A percentile compares a stretch with the other conserved stretches of the same genome.
Evolutionary conservation across 441 rosid genomes (phyloP).

Genomic region (Arabidopsis lyrata): DNA sequence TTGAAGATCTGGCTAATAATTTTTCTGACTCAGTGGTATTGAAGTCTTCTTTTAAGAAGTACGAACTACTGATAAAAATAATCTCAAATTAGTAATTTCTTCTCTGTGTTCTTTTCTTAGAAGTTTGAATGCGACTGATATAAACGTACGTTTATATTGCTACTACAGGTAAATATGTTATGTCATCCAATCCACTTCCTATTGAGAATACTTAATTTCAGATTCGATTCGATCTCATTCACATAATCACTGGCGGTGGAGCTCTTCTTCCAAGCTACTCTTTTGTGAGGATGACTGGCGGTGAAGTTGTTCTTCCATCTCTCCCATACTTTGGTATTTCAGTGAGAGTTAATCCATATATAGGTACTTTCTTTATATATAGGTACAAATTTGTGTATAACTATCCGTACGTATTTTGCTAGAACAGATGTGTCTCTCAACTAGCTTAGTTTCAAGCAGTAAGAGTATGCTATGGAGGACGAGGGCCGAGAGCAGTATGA

Average conservation of each 20-base stretch:
- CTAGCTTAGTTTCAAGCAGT: background rate
- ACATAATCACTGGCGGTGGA: background rate
- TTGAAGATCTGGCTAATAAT: too few relatives aligned
- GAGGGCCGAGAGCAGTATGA: background rate
- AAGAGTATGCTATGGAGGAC: background rate
- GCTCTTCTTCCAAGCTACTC: conserved; percentile 1
- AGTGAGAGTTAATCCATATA: background rate
- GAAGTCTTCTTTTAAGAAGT: conserved; percentile 10
- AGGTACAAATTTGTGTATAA: background rate
- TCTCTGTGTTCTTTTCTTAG: background rate
- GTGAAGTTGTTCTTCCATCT: background rate
- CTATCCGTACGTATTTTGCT: background rate
- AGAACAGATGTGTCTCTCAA: background rate
- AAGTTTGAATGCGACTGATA: conserved; percentile 16
- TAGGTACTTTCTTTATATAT: background rate
- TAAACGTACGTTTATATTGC: background rate
- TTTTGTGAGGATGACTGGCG: background rate
- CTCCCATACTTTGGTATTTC: background rate
- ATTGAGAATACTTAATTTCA: background rate
- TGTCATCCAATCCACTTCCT: conserved; percentile 1
- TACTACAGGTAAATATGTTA: background rate
- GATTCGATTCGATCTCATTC: conserved; percentile 19
- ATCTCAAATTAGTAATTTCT: background rate
- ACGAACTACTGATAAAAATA: background rate
- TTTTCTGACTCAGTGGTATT: conserved; percentile 5